Percentiles rank a stretch among this genome's conserved stretches.
phyloP scores from a whole-genome alignment of 2,329 filamentous ascomycete species.

The Sporothrix pseudoabietina region DNA sequence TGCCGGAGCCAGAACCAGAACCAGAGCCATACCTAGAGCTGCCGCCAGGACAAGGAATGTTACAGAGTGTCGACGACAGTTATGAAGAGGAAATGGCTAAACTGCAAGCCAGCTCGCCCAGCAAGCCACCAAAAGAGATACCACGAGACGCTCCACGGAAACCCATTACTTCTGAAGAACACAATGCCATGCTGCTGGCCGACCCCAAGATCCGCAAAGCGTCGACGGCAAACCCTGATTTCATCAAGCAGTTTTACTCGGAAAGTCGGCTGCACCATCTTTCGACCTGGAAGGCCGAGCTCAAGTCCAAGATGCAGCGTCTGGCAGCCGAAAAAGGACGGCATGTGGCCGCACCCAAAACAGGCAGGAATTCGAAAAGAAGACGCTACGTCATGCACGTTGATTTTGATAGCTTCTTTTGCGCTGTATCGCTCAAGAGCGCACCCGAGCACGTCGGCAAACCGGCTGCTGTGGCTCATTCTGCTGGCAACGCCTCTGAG shows the following conservation, averaged over 20 bases:
- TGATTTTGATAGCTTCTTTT: conserved; percentile 98
- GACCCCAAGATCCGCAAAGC: conserved; percentile 86
- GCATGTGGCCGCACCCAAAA: conserved; percentile 38
- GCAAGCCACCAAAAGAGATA: background rate
- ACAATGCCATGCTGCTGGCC: conserved; percentile 81
- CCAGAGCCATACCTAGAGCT: conserved; percentile 21
- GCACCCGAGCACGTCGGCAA: conserved; percentile 74
- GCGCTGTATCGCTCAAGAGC: conserved; percentile 81
- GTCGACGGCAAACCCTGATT: conserved; percentile 89
- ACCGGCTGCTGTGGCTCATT: conserved; percentile 87
- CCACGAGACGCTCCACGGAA: background rate
- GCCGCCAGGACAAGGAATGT: background rate
- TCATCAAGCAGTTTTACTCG: conserved; percentile 90
- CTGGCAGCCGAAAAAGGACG: conserved; percentile 69
- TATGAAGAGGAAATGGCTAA: background rate
- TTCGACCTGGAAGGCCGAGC: conserved; percentile 92
- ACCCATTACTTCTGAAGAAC: conserved; percentile 79
- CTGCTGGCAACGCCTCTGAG: conserved; percentile 81
- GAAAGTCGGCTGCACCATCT: conserved; percentile 94
- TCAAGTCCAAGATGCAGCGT: conserved; percentile 85
- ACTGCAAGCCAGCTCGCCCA: background rate
- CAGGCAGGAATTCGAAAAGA: conserved; percentile 51
- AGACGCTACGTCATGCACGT: conserved; percentile 88
- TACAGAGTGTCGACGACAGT: background rate
- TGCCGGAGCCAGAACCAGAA: background rate